A percentile compares a stretch with the other conserved stretches of the same genome.
Evolutionary conservation across 225 moss, liverwort and hornwort species (phyloP).

Genomic region (Physcomitrellopsis africana): DNA sequence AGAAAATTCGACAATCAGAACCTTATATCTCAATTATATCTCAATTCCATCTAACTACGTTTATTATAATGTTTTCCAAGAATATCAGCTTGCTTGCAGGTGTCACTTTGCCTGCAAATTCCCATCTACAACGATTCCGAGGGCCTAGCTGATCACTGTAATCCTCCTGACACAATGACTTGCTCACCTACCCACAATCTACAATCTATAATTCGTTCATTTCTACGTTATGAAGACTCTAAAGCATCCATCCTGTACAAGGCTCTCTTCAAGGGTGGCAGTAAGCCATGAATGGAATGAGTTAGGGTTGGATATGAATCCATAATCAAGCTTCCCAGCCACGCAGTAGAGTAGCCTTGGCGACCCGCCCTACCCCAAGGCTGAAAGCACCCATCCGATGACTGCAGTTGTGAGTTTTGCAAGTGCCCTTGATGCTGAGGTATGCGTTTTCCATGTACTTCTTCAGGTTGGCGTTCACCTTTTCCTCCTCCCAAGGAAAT

Average conservation of each 20-base stretch:
- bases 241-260: neutral
- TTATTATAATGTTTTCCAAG: too few relatives aligned
- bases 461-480: conserved; percentile 80
- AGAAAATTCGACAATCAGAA: too few relatives aligned
- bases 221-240: too few relatives aligned
- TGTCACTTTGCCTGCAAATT: too few relatives aligned
- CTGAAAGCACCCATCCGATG: conserved; percentile 95
- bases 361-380: conserved; percentile 86
- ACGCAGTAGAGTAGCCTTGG: conserved; percentile 83
- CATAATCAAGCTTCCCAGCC: conserved; percentile 86
- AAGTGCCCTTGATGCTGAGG: conserved; percentile 63
- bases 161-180: too few relatives aligned
- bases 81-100: too few relatives aligned
- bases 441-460: conserved; percentile 90
- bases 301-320: neutral
- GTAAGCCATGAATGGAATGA: neutral
- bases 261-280: neutral
- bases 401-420: conserved; percentile 77
- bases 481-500: conserved; percentile 89
- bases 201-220: too few relatives aligned
- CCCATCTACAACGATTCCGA: too few relatives aligned
- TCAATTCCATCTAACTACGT: too few relatives aligned
- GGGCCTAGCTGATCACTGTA: too few relatives aligned
- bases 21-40: too few relatives aligned
- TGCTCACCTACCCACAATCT: too few relatives aligned